These are phyloP conservation scores for Ceratocystis cacaofunesta DNA, from an alignment of 2,329 filamentous ascomycete species.

Conservation along the genomic window DNA sequence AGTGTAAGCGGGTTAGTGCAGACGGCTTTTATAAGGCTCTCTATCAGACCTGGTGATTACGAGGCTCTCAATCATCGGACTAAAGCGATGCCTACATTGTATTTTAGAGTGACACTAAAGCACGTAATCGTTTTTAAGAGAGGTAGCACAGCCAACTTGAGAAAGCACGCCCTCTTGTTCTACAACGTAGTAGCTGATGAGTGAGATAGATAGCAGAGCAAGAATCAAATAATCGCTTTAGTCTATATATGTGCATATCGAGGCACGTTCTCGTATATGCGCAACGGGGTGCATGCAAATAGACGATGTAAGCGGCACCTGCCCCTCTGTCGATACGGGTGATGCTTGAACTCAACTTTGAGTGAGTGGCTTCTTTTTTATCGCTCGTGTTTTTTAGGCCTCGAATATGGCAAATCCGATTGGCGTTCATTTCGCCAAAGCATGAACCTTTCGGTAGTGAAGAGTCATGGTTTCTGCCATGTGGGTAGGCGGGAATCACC, in stretches of 20 bases:
- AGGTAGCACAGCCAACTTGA: background rate
- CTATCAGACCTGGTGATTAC: conserved; percentile 47
- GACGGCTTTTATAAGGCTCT: conserved; percentile 9
- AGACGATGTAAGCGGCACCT: background rate
- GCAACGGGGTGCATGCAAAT: too few relatives aligned
- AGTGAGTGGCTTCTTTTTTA: background rate
- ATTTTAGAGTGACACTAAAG: background rate
- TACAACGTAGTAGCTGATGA: background rate
- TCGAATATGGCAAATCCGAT: background rate
- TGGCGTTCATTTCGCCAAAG: background rate
- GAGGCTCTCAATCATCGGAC: conserved; percentile 44
- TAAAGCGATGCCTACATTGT: conserved; percentile 48
- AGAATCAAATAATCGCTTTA: background rate
- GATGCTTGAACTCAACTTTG: background rate
- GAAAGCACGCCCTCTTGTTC: background rate
- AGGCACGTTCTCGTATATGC: background rate
- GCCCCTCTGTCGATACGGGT: background rate
- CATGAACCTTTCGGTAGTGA: background rate
- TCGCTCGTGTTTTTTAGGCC: background rate
- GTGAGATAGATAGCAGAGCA: background rate
- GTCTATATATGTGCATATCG: background rate
- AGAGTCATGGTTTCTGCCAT: background rate
- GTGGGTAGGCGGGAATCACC: background rate
- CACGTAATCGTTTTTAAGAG: too few relatives aligned
- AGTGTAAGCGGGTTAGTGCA: background rate